Percentiles rank a stretch among this genome's conserved stretches.
Evolutionary conservation across 139 green algal genomes (phyloP).

Genomic region (Chloropicon primus): DNA sequence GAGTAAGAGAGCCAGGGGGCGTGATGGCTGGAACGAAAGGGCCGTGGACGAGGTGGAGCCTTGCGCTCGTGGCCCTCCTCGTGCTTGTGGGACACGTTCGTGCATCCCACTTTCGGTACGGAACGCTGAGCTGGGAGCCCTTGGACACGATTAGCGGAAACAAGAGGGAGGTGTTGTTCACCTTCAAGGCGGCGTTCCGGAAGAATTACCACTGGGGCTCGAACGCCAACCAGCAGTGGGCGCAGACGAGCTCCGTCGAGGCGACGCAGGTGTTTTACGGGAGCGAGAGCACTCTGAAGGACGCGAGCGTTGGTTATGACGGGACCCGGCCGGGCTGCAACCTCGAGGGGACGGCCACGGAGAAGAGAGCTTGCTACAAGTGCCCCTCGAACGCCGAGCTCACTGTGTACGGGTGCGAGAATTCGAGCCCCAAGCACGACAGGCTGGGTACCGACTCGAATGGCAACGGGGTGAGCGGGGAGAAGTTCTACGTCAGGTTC

Average conservation of each 20-base stretch:
- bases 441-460: neutral
- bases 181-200: slow-evolving; percentile 11
- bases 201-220: slow-evolving; percentile 14
- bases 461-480: neutral
- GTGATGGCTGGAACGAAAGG: too few relatives aligned
- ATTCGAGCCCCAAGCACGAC: neutral
- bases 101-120: slow-evolving; percentile 17
- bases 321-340: neutral
- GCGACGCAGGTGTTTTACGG: neutral
- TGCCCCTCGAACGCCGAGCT: neutral
- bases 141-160: neutral
- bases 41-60: too few relatives aligned
- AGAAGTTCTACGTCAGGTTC: slow-evolving; percentile 6
- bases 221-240: slow-evolving; percentile 6
- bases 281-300: neutral
- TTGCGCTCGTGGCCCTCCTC: neutral
- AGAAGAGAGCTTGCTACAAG: neutral
- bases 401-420: neutral
- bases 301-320: neutral
- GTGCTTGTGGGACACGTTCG: neutral
- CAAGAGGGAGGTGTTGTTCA: slow-evolving; percentile 10
- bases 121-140: slow-evolving; percentile 12
- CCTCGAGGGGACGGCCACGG: neutral
- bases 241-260: neutral
- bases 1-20: too few relatives aligned